Percentiles rank a stretch among this genome's conserved stretches.
These are phyloP conservation scores for Exophiala sp. DNA, from an alignment of 2,329 filamentous ascomycete genomes.

Conservation along the genomic window DNA sequence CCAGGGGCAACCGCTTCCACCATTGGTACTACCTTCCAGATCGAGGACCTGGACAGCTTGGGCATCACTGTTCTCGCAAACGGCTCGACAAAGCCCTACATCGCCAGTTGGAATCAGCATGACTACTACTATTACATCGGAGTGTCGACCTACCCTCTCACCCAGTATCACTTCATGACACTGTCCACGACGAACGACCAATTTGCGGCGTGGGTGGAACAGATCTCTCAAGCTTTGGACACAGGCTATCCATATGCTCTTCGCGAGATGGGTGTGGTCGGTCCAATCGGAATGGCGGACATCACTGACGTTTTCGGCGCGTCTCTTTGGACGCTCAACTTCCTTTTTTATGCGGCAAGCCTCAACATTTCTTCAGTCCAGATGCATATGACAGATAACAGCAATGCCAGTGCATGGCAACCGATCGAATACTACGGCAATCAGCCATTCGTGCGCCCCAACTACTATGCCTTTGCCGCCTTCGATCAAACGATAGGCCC, in stretches of 20 bases:
- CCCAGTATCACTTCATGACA: conserved; percentile 42
- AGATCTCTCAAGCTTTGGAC: conserved; percentile 39
- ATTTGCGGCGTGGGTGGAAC: conserved; percentile 43
- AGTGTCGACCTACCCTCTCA: conserved; percentile 42
- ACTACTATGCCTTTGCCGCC: conserved; percentile 49
- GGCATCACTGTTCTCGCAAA: conserved; percentile 38
- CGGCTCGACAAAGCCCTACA: conserved; percentile 32
- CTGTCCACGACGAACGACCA: conserved; percentile 45
- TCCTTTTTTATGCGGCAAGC: conserved; percentile 46
- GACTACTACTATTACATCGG: conserved; percentile 51
- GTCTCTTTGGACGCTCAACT: conserved; percentile 50
- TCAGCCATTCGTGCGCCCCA: conserved; percentile 42
- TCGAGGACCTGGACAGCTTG: conserved; percentile 37
- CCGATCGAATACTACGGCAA: conserved; percentile 39
- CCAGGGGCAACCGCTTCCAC: conserved; percentile 46
- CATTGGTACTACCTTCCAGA: conserved; percentile 47
- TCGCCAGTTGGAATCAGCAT: conserved; percentile 49
- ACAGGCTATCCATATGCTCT: conserved; percentile 46
- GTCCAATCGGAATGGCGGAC: conserved; percentile 43
- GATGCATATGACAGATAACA: conserved; percentile 52
- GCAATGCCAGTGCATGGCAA: conserved; percentile 47
- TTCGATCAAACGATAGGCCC: conserved; percentile 47
- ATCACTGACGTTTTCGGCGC: conserved; percentile 47
- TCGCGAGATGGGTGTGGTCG: conserved; percentile 49
- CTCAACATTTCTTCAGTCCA: conserved; percentile 45